phyloP scores from a whole-genome alignment of 495 filamentous ascomycete genomes.

The Tuber aestivum region DNA sequence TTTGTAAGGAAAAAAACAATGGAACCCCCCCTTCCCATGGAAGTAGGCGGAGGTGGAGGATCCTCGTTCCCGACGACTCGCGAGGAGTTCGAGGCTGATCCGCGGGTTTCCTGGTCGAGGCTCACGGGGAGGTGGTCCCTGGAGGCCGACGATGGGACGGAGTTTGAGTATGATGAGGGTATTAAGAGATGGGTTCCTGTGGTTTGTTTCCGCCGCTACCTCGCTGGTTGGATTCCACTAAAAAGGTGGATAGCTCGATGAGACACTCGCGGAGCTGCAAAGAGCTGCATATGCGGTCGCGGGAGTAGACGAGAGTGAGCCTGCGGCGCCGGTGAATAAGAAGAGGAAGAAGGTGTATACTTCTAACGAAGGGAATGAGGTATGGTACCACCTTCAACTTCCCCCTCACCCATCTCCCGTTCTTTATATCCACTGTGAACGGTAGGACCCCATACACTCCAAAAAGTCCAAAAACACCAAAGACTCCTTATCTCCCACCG shows the following conservation, averaged over 20 bases:
- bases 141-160: conserved; percentile 75
- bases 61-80: conserved; percentile 61
- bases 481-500: conserved; percentile 44
- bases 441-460: neutral
- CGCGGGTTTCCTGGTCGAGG: conserved; percentile 79
- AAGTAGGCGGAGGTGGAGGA: neutral
- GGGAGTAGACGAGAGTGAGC: conserved; percentile 60
- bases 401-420: neutral
- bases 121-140: conserved; percentile 73
- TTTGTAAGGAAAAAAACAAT: neutral
- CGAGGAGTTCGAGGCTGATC: conserved; percentile 71
- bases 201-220: conserved; percentile 46
- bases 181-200: conserved; percentile 74
- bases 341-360: conserved; percentile 67
- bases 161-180: conserved; percentile 71
- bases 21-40: neutral
- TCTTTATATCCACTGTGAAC: neutral
- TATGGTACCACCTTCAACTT: neutral
- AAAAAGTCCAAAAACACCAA: conserved; percentile 48
- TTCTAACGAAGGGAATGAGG: conserved; percentile 33
- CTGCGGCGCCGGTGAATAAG: conserved; percentile 52
- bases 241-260: conserved; percentile 57
- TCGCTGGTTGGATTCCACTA: neutral
- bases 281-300: conserved; percentile 65
- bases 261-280: conserved; percentile 71